phyloP scores from a whole-genome alignment of 768 basidiomycete species.

The Suillus paluster region DNA sequence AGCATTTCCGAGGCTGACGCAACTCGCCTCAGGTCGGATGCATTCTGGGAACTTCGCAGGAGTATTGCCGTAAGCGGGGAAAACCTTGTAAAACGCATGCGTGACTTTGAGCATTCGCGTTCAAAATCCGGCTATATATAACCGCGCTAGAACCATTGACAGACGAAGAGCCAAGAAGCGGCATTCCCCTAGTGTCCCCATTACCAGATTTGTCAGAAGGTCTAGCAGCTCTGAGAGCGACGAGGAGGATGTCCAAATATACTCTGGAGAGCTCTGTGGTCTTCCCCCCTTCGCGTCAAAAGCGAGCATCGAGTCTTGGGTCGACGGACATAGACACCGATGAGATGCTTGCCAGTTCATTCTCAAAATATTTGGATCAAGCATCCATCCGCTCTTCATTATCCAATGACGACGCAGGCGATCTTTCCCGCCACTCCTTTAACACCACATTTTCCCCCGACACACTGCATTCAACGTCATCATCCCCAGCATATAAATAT shows the following conservation, averaged over 20 bases:
- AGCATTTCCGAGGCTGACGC: constrained; percentile 37
- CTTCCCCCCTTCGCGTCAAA: constrained; percentile 41
- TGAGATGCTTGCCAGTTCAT: constrained; percentile 17
- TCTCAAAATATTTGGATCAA: constrained; percentile 23
- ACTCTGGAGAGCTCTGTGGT: constrained; percentile 37
- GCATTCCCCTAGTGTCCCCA: constrained; percentile 29
- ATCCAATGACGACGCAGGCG: constrained; percentile 4
- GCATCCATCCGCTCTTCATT: constrained; percentile 15
- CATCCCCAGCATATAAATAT: constrained; percentile 30
- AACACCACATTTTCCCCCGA: background rate
- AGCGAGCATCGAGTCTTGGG: constrained; percentile 50
- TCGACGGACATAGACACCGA: constrained; percentile 44
- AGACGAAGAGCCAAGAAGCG: constrained; percentile 47
- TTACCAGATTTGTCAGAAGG: constrained; percentile 19
- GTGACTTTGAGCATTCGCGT: constrained; percentile 64
- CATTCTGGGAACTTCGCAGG: constrained; percentile 67
- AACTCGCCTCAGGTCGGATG: constrained; percentile 57
- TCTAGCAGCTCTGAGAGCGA: constrained; percentile 38
- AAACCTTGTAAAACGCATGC: constrained; percentile 72
- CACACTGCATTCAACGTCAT: constrained; percentile 24
- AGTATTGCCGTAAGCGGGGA: constrained; percentile 69
- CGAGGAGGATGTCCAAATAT: constrained; percentile 64
- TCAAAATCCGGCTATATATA: constrained; percentile 43
- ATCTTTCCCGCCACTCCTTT: constrained; percentile 1
- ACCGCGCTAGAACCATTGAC: constrained; percentile 44